Conservation (phyloP, 2,329 filamentous ascomycete genomes). For the Leptographium procerum region DNA sequence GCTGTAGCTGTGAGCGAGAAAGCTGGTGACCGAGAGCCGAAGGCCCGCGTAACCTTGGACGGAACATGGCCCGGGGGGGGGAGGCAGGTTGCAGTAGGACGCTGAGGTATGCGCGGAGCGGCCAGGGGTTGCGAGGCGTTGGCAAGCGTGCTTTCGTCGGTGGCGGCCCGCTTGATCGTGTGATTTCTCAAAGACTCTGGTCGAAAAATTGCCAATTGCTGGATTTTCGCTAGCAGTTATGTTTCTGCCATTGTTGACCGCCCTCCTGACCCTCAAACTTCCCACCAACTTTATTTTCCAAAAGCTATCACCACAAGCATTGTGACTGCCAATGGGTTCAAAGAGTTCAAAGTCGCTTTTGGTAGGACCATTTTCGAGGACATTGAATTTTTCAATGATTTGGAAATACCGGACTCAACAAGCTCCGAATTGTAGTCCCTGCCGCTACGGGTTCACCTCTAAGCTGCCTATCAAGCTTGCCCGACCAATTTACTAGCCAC, state of each 20-base stretch:
- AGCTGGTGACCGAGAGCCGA: conserved; percentile 17
- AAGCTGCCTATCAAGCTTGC: too few species aligned
- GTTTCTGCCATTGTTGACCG: conserved; percentile 3
- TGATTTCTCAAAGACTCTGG: not conserved
- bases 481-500: too few species aligned
- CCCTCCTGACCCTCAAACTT: not conserved
- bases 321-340: too few species aligned
- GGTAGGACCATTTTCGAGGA: too few species aligned
- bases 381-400: too few species aligned
- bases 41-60: conserved; percentile 42
- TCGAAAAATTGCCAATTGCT: not conserved
- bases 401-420: too few species aligned
- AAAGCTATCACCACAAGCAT: too few species aligned
- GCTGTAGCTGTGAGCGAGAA: conserved; percentile 1
- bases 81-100: not conserved
- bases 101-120: not conserved
- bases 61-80: conserved; percentile 33
- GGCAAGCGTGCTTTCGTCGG: not conserved
- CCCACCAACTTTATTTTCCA: too few species aligned
- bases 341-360: too few species aligned
- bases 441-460: too few species aligned
- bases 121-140: not conserved
- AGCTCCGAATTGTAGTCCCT: too few species aligned
- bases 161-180: not conserved
- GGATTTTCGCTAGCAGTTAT: not conserved